These are phyloP conservation scores for Cyberlindnera mississippiensis DNA, from an alignment of 805 yeast species.

Conservation along the genomic window DNA sequence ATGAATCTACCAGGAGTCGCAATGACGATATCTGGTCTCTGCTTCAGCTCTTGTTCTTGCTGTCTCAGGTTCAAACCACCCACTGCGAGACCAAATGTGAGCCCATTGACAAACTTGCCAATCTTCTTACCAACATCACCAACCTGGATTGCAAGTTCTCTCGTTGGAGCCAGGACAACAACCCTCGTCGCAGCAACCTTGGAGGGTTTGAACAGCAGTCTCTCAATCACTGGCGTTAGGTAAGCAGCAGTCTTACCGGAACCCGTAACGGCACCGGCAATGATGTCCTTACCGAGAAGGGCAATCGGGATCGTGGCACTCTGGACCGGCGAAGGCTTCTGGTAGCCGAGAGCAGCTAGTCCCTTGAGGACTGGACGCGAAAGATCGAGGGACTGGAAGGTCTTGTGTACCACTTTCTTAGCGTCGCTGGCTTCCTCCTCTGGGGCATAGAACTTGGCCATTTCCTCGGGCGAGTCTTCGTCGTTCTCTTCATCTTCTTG, in stretches of 20 bases:
- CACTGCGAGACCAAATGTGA: slow-evolving; percentile 92
- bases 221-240: slow-evolving; percentile 91
- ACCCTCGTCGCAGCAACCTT: slow-evolving; percentile 87
- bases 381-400: slow-evolving; percentile 72
- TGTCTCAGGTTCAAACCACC: slow-evolving; percentile 96
- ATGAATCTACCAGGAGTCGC: slow-evolving; percentile 99
- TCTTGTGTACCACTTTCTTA: slow-evolving; percentile 48
- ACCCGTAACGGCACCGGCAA: slow-evolving; percentile 99
- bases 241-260: slow-evolving; percentile 99
- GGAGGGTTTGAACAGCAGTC: slow-evolving; percentile 84
- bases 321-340: slow-evolving; percentile 93
- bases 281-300: slow-evolving; percentile 88
- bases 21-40: slow-evolving; percentile 92
- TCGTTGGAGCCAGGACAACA: slow-evolving; percentile 88
- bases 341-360: slow-evolving; percentile 71
- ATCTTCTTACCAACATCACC: slow-evolving; percentile 87
- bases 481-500: slow-evolving; percentile 33
- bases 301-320: slow-evolving; percentile 92
- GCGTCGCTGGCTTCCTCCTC: slow-evolving; percentile 50
- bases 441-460: slow-evolving; percentile 71
- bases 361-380: slow-evolving; percentile 92
- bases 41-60: slow-evolving; percentile 90
- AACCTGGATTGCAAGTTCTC: slow-evolving; percentile 97
- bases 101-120: slow-evolving; percentile 67
- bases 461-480: slow-evolving; percentile 75